Evolutionary conservation across 768 basidiomycete genomes (phyloP).

Genomic region (Xanthoconium purpureum): DNA sequence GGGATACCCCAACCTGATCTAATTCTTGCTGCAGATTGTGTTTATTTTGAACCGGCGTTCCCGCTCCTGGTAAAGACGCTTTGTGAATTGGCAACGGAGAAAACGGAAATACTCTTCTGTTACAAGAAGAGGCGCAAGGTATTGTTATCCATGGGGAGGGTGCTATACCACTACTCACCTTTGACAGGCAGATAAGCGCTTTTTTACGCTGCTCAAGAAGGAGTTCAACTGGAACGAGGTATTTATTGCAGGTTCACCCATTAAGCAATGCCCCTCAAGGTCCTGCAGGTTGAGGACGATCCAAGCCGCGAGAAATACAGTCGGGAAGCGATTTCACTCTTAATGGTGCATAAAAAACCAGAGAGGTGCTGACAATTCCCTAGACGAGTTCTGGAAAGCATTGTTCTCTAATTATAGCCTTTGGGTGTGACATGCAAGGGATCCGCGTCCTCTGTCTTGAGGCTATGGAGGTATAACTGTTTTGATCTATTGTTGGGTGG

Average conservation of each 20-base stretch:
- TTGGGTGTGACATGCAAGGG: background rate
- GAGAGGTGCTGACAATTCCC: background rate
- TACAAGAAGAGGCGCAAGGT: slow-evolving; percentile 94
- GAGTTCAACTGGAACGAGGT: slow-evolving; percentile 73
- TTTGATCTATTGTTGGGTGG: slow-evolving; percentile 37
- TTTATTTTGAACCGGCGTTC: slow-evolving; percentile 94
- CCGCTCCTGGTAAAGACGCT: slow-evolving; percentile 82
- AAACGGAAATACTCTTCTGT: slow-evolving; percentile 79
- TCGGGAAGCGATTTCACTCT: slow-evolving; percentile 64
- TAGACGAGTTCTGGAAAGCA: background rate
- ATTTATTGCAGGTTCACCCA: slow-evolving; percentile 9
- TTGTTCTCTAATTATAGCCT: slow-evolving; percentile 8
- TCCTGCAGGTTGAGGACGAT: slow-evolving; percentile 57
- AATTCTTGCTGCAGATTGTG: slow-evolving; percentile 89
- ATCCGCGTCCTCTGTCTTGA: background rate
- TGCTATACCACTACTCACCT: background rate
- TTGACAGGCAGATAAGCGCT: slow-evolving; percentile 78
- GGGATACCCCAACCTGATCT: slow-evolving; percentile 54
- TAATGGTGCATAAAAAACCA: slow-evolving; percentile 35
- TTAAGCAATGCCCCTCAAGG: slow-evolving; percentile 1
- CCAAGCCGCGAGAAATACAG: slow-evolving; percentile 54
- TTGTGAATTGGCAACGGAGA: slow-evolving; percentile 51
- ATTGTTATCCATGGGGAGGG: slow-evolving; percentile 1
- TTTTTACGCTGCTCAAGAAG: slow-evolving; percentile 77
- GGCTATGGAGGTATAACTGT: slow-evolving; percentile 34